Percentiles rank a stretch among this genome's conserved stretches.
phyloP scores from a whole-genome alignment of 2,329 filamentous ascomycete species.

The Aspergillus costaricaensis region DNA sequence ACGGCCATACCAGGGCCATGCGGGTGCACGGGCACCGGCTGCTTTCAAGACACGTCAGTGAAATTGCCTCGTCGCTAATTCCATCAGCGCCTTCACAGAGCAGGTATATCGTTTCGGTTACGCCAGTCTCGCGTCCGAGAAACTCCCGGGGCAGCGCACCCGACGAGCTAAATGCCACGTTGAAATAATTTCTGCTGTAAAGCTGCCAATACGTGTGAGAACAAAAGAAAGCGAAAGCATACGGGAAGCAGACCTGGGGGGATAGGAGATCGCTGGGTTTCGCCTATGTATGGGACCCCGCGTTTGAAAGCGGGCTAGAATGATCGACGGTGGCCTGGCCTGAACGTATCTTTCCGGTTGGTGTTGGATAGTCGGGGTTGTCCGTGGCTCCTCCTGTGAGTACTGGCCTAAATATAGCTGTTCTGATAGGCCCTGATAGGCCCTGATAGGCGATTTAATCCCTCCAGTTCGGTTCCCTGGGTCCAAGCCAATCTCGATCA shows the following conservation, averaged over 20 bases:
- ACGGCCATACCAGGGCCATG: background rate
- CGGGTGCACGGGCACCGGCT: conserved; percentile 6
- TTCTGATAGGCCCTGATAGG: background rate
- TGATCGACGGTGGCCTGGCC: background rate
- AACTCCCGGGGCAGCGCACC: background rate
- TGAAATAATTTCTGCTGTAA: background rate
- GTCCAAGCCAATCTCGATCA: background rate
- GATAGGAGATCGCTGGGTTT: background rate
- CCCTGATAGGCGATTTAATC: background rate
- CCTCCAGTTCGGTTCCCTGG: background rate
- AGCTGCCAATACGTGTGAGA: background rate
- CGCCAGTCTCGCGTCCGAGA: background rate
- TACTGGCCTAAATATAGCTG: background rate
- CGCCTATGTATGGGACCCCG: background rate
- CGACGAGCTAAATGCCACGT: background rate
- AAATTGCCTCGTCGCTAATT: background rate
- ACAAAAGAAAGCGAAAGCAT: background rate
- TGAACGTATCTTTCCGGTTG: background rate
- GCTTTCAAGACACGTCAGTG: background rate
- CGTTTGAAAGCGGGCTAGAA: background rate
- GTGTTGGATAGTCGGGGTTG: background rate
- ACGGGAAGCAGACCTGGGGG: background rate
- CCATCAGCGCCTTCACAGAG: background rate
- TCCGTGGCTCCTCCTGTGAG: background rate
- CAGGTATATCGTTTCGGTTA: background rate